Conservation (phyloP, 495 filamentous ascomycete species). For the Chaetomium fimeti region DNA sequence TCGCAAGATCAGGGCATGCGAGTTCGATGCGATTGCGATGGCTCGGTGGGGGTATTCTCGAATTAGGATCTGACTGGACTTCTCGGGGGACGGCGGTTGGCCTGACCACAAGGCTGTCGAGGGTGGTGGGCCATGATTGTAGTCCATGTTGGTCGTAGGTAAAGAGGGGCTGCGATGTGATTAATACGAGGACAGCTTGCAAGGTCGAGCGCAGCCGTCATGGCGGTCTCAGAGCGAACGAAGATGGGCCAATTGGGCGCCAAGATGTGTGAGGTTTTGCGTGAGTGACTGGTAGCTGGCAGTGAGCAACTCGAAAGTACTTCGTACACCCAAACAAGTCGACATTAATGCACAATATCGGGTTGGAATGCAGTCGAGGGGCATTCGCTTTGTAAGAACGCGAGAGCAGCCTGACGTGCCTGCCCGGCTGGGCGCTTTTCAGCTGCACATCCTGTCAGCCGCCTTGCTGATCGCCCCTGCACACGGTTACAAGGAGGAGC, state of each 20-base stretch:
- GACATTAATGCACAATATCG: neutral
- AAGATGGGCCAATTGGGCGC: neutral
- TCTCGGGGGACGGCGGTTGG: conserved; percentile 43
- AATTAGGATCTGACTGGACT: conserved; percentile 57
- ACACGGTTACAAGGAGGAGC: no score
- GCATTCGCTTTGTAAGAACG: neutral
- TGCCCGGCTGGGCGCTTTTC: conserved; percentile 5
- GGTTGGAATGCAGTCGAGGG: conserved; percentile 7
- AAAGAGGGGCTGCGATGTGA: conserved; percentile 11
- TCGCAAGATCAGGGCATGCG: conserved; percentile 79
- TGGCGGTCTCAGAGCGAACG: conserved; percentile 9
- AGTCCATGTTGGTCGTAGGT: conserved; percentile 28
- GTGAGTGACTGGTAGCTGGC: neutral
- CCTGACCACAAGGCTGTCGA: conserved; percentile 33
- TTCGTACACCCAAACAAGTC: neutral
- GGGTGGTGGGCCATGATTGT: conserved; percentile 21
- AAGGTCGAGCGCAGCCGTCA: conserved; percentile 13
- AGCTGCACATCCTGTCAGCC: neutral
- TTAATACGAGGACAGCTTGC: neutral
- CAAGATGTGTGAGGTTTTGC: neutral
- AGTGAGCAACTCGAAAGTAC: neutral
- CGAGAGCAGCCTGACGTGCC: conserved; percentile 7
- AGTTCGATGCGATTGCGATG: conserved; percentile 74
- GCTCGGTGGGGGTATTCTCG: conserved; percentile 80
- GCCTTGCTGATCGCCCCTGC: neutral